Percentiles rank a stretch among this genome's conserved stretches.
These are phyloP conservation scores for Nicotiana undulata DNA, from an alignment of 257 asterid species.

Conservation along the genomic window DNA sequence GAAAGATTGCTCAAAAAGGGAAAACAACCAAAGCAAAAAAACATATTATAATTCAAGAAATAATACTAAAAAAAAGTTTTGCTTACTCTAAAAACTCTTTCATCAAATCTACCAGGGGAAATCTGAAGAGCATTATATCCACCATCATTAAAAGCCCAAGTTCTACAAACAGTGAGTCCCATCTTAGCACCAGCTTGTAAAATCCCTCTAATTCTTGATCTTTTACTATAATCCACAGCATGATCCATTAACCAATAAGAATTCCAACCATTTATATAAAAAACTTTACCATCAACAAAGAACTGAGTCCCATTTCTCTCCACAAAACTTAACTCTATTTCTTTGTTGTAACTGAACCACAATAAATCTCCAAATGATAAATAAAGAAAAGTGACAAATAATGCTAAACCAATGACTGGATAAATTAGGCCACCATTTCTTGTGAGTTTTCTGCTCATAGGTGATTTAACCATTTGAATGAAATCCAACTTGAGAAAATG, in stretches of 20 bases:
- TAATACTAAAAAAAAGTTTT: not conserved
- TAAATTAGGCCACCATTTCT: conserved; percentile 81
- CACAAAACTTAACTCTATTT: conserved; percentile 58
- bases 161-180: conserved; percentile 95
- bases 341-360: conserved; percentile 29
- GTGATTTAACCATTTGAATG: conserved; percentile 26
- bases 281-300: conserved; percentile 71
- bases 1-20: not conserved
- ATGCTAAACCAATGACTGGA: conserved; percentile 76
- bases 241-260: conserved; percentile 99
- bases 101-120: conserved; percentile 82
- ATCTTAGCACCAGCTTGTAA: conserved; percentile 81
- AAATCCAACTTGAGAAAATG: conserved; percentile 12
- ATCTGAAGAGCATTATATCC: conserved; percentile 87
- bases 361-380: conserved; percentile 79
- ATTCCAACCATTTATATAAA: conserved; percentile 93
- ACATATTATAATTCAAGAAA: not conserved
- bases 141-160: conserved; percentile 99
- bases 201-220: conserved; percentile 52
- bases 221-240: conserved; percentile 62
- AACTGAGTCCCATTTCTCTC: conserved; percentile 94
- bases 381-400: conserved; percentile 65
- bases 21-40: not conserved
- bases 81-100: conserved; percentile 77
- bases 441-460: conserved; percentile 33